A percentile compares a stretch with the other conserved stretches of the same genome.
Evolutionary conservation across 163 green algal genomes (phyloP).

Genomic region (Scenedesmus sp.): DNA sequence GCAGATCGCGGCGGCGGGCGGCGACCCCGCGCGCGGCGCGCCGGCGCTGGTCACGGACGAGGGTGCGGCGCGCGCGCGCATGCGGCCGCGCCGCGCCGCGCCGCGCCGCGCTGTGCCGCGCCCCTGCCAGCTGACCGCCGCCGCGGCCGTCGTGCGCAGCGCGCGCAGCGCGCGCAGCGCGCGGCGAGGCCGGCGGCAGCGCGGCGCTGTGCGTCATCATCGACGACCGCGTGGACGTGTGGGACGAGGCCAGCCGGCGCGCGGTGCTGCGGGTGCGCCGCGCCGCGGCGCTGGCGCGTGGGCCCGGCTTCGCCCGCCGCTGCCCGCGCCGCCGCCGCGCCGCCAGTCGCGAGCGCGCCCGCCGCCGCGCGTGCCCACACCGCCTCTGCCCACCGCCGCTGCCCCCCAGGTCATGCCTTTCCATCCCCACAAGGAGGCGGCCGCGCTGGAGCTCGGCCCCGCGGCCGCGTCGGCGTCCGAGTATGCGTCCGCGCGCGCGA

Average conservation of each 20-base stretch:
- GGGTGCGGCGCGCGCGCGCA: neutral
- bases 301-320: too few species aligned
- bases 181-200: too few species aligned
- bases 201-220: constrained; percentile 61
- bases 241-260: constrained; percentile 57
- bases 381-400: neutral
- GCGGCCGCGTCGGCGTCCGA: neutral
- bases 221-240: constrained; percentile 75
- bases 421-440: constrained; percentile 41
- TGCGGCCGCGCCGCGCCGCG: too few species aligned
- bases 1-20: neutral
- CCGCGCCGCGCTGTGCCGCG: too few species aligned
- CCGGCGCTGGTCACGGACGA: too few species aligned
- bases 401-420: constrained; percentile 53
- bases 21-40: neutral
- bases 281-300: too few species aligned
- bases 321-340: too few species aligned
- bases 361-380: neutral
- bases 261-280: constrained; percentile 61
- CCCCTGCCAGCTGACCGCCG: neutral
- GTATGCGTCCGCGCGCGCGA: constrained; percentile 6
- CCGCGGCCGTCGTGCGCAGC: neutral
- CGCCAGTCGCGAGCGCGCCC: too few species aligned
- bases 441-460: constrained; percentile 3
- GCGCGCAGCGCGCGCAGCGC: constrained; percentile 8